A percentile compares a stretch with the other conserved stretches of the same genome.
Evolutionary conservation across 2,329 filamentous ascomycete species (phyloP).

Genomic region (Exophiala viscosa): DNA sequence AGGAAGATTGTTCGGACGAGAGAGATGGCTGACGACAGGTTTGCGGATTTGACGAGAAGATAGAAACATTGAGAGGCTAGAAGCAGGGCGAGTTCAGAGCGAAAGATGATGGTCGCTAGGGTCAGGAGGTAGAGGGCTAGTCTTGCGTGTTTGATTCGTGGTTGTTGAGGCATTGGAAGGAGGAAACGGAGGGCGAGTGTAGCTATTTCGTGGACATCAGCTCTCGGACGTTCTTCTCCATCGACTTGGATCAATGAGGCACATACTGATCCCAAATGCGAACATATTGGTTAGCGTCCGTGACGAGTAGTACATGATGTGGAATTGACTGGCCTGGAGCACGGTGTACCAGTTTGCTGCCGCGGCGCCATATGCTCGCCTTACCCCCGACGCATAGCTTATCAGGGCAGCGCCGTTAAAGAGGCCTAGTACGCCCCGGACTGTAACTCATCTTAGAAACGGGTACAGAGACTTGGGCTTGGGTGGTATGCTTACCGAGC

Average conservation of each 20-base stretch:
- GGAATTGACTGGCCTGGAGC: slow-evolving; percentile 81
- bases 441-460: slow-evolving; percentile 37
- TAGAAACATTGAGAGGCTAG: slow-evolving; percentile 65
- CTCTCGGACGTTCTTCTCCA: not conserved
- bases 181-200: slow-evolving; percentile 46
- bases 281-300: slow-evolving; percentile 95
- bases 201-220: slow-evolving; percentile 26
- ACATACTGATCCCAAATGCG: slow-evolving; percentile 78
- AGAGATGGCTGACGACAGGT: slow-evolving; percentile 23
- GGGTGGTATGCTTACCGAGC: slow-evolving; percentile 43
- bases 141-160: slow-evolving; percentile 50
- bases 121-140: slow-evolving; percentile 72
- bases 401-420: slow-evolving; percentile 69
- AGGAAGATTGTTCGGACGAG: slow-evolving; percentile 48
- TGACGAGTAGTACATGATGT: slow-evolving; percentile 87
- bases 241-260: not conserved
- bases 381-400: slow-evolving; percentile 62
- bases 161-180: slow-evolving; percentile 34
- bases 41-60: slow-evolving; percentile 50
- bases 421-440: slow-evolving; percentile 72
- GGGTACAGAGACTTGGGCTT: not conserved
- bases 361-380: slow-evolving; percentile 62
- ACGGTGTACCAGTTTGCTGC: slow-evolving; percentile 75
- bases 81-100: slow-evolving; percentile 81
- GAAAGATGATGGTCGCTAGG: slow-evolving; percentile 77